Conservation (phyloP, 1,284 basidiomycete genomes). For the Ceraceosorus bombacis region DNA sequence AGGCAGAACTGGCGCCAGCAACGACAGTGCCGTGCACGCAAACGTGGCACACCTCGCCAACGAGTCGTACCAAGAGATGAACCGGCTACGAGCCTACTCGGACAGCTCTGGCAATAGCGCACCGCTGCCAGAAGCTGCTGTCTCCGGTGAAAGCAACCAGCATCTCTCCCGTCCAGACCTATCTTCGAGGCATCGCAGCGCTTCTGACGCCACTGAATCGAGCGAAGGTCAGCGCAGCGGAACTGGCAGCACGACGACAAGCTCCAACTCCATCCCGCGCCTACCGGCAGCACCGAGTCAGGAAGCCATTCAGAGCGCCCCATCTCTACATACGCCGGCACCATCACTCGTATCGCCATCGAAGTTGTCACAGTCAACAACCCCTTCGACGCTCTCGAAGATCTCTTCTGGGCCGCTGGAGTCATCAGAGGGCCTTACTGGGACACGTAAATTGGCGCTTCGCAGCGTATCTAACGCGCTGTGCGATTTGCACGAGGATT, state of each 20-base stretch:
- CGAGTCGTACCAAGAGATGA: background rate
- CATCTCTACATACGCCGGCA: background rate
- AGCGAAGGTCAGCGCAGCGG: background rate
- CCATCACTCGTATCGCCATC: no score
- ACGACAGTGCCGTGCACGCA: background rate
- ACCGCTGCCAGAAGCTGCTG: background rate
- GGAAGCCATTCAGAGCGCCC: background rate
- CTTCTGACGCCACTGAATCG: background rate
- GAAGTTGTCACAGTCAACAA: no score
- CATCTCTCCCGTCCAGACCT: background rate
- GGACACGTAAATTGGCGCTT: constrained; percentile 20
- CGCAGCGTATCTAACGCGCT: constrained; percentile 33
- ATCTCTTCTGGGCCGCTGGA: no score
- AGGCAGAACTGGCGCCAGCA: background rate
- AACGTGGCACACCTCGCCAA: background rate
- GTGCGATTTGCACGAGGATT: constrained; percentile 29
- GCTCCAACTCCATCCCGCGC: background rate
- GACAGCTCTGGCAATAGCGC: background rate
- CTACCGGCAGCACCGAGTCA: no score
- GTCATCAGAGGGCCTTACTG: background rate
- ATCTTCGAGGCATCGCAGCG: background rate
- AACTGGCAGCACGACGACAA: background rate
- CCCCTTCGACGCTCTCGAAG: no score
- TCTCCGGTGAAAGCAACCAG: background rate
- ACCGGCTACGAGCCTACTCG: background rate